Base-by-base conservation (phyloP, 345 rosid genomes). In the Citrus australasica region DNA sequence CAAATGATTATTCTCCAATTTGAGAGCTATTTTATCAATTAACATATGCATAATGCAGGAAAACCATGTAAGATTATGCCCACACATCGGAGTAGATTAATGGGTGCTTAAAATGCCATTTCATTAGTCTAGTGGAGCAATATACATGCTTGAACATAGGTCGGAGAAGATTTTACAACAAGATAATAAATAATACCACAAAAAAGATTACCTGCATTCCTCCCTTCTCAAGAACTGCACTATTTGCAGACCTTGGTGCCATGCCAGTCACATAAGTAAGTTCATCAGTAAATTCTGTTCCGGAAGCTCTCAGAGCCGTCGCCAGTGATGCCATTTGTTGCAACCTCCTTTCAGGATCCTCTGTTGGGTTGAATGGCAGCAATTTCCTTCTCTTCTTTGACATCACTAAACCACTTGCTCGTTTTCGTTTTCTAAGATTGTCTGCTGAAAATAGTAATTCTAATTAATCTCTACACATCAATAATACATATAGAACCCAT, bases 251-350 rank as follows among this genome's bases (percentile, higher is more conserved):
- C 83, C 90, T 82, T 32, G 86, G 88, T 55, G 93, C 98, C 92
- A 89, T 90, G 67, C 90, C 84, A 32, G 92, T 88, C 75, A 77
- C 21, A 82, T 92, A 96, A 19, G 89, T 87, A 10, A 96, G 95
- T 77, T 87, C 87, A 74, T 92, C 85, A 32, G 86, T 89, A 82
- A 89, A 96, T 79, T 86, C 83, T 51, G 95, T 87, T 40, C 86
- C 78, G 1, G 94, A 89, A 21, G 98, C 85, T 69, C 80, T 88
- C 80, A 96, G 83, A 3, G 99, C 98, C 5, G 94, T 86, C 7
- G 99, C 99, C 7, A 96, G 89, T 22, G 99, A 91, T 37, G 95
- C 94, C 98, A 96, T 96, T 81, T 96, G 99, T 80, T 85, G 85
- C 56, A 94, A 75, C 74, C 92, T 90, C 79, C 90, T 79, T 22